Evolutionary conservation across 129 eudicot genomes (phyloP), one percentile per base, ranked within the genome.

Genomic region (Chrysanthemum lavandulifolium): DNA sequence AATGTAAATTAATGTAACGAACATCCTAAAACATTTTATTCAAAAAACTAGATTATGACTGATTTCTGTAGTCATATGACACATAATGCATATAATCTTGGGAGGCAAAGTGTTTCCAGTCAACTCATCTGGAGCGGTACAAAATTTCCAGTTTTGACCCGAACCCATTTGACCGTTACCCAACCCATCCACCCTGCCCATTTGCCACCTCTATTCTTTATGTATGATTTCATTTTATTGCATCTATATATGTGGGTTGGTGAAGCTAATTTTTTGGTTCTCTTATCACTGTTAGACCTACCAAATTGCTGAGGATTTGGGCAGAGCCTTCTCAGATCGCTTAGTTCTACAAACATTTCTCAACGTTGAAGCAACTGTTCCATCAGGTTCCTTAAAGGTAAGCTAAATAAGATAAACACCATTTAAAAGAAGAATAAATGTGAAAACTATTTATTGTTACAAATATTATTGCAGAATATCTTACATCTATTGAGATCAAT

Each of bases 271-370:
- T 47, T 71, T 71, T 21, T 13, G 10, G 1, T 40, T 71, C 52
- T 70, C 54, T 9, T n/a, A 16, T 5, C n/a, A 10, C 10, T 8
- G 12, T 76, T 88, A 95, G 97, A 83, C 83, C 59, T 85, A 95
- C 75, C 97, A 86, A 71, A 92, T 86, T 62, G 97, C 99, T 65
- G 97, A 95, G 84, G 97, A 95, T 83, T 72, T 95, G 81, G 96
- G 99, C 62, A 86, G 89, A 86, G 99, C 97, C 64, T 95, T 86
- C 73, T 65, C 97, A 7, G 99, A 91, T 72, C 83, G 84, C 6
- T 69, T 85, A 29, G 80, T 91, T 63, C 74, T 95, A 56, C 96
- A 81, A 82, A 81, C 84, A 63, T 84, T 77, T 79, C 65, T 85
- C 13, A 91, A 95, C 29, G 90, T 87, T 16, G 99, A 95, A 84